Evolutionary conservation across 2,329 filamentous ascomycete species (phyloP), one percentile per base, ranked within the genome.

Genomic region (Epicoccum nigrum): DNA sequence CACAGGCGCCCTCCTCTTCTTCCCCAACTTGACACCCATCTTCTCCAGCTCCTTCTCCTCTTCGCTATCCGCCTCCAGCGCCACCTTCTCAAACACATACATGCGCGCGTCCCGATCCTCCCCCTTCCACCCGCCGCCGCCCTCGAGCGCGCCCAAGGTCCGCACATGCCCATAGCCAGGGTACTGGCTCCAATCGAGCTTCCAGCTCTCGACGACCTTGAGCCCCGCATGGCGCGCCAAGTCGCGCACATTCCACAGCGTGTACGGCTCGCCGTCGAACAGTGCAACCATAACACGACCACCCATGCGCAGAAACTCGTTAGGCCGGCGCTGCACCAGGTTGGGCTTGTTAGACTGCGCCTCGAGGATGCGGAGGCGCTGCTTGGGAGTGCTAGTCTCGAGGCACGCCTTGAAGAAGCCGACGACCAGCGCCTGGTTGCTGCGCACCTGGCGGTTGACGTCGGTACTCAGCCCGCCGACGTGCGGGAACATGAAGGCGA

Each of bases 401-500:
- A 71, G 48, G 19, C 67, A 68, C 1, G 63, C 51, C 7, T 58
- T 56, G 59, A 73, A 72, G 40, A 73, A 73, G 4, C 37, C 33
- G 2, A 69, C 67, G 12, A 68, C 56, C 51, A 71, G 66, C 43
- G 48, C 64, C 55, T 69, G 68, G 76, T 99, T 97, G 72, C 90
- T 85, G 49, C 94, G 86, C 12, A 97, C 92, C 76, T 99, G 94
- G 28, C 94, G 83, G 77, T 97, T 97, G 48, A 97, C 88, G 76
- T 97, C 92, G 62, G 88, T 97, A 59, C 85, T 89, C 65, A 95
- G 87, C 37, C 94, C 94, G 58, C 94, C 94, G 3, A 95, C 89
- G 77, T 99, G 94, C 28, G 94, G 94, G 74, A 99, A 99, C 79
- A 97, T 96, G 84, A 97, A 99, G 60, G 93, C 81, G 56, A 97